phyloP scores from a whole-genome alignment of 2,329 filamentous ascomycete genomes.

The Verruconis gallopava region DNA sequence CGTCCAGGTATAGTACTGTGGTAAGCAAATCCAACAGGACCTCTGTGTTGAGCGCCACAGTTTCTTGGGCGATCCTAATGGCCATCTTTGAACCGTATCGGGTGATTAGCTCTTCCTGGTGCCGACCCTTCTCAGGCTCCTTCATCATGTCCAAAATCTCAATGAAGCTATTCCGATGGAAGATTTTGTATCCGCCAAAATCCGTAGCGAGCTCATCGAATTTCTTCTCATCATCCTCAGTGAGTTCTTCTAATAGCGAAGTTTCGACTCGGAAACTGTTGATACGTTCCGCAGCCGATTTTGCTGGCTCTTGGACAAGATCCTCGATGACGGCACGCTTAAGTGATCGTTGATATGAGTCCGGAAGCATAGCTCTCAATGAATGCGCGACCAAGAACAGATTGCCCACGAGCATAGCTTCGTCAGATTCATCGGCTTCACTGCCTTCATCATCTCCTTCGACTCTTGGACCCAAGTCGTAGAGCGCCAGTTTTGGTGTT shows the following conservation, averaged over 20 bases:
- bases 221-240: slow-evolving; percentile 64
- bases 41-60: slow-evolving; percentile 56
- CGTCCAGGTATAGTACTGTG: slow-evolving; percentile 75
- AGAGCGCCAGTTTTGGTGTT: background rate
- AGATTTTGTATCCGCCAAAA: slow-evolving; percentile 41
- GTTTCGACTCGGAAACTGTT: slow-evolving; percentile 5
- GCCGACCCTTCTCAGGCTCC: slow-evolving; percentile 23
- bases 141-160: slow-evolving; percentile 12
- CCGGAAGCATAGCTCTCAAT: background rate
- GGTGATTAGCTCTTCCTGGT: slow-evolving; percentile 42
- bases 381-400: slow-evolving; percentile 3
- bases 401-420: slow-evolving; percentile 7
- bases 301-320: background rate
- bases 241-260: background rate
- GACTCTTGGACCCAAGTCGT: background rate
- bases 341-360: background rate
- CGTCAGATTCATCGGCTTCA: background rate
- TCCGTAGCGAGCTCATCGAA: slow-evolving; percentile 58
- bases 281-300: slow-evolving; percentile 7
- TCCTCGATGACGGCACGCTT: slow-evolving; percentile 4
- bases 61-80: slow-evolving; percentile 68
- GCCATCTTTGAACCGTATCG: slow-evolving; percentile 65
- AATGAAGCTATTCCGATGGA: slow-evolving; percentile 39
- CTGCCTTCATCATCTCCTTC: background rate
- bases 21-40: slow-evolving; percentile 73